A percentile compares a stretch with the other conserved stretches of the same genome.
Evolutionary conservation across 2,329 filamentous ascomycete species (phyloP).

Genomic region (Pseudogymnoascus sp.): DNA sequence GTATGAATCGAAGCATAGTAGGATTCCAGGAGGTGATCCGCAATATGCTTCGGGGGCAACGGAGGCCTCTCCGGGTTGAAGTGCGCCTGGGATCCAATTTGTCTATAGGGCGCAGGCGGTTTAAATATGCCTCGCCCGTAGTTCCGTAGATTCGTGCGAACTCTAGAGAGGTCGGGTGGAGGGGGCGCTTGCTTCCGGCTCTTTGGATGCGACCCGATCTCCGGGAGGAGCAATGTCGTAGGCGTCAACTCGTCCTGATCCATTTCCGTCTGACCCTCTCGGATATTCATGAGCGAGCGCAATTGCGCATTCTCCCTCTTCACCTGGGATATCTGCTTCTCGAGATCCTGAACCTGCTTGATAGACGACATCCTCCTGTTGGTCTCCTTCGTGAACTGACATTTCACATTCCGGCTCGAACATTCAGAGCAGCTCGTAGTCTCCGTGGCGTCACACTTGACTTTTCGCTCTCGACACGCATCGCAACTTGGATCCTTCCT

Average conservation of each 20-base stretch:
- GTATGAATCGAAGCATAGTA: conserved; percentile 73
- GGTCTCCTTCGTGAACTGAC: conserved; percentile 98
- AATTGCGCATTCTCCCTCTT: conserved; percentile 73
- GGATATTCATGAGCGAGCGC: conserved; percentile 46
- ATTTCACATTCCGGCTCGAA: conserved; percentile 91
- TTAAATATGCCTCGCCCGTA: conserved; percentile 75
- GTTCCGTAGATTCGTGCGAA: conserved; percentile 62
- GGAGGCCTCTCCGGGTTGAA: conserved; percentile 50
- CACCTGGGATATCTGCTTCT: conserved; percentile 77
- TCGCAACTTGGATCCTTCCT: conserved; percentile 96
- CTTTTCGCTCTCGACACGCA: conserved; percentile 80
- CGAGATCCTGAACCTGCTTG: conserved; percentile 96
- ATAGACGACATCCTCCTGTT: conserved; percentile 98
- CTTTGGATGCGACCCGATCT: conserved; percentile 57
- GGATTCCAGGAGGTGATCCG: conserved; percentile 63
- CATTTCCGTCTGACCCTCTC: conserved; percentile 37
- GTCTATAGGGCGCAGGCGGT: conserved; percentile 60
- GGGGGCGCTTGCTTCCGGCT: conserved; percentile 52
- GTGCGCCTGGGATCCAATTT: conserved; percentile 38
- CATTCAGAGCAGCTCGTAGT: conserved; percentile 96
- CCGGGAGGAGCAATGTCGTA: conserved; percentile 49
- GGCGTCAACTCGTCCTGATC: conserved; percentile 31
- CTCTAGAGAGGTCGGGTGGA: conserved; percentile 61
- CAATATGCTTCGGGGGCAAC: conserved; percentile 60
- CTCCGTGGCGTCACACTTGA: conserved; percentile 92